Base-by-base conservation (phyloP, 2,329 filamentous ascomycete species). In the Phialemonium atrogriseum region DNA sequence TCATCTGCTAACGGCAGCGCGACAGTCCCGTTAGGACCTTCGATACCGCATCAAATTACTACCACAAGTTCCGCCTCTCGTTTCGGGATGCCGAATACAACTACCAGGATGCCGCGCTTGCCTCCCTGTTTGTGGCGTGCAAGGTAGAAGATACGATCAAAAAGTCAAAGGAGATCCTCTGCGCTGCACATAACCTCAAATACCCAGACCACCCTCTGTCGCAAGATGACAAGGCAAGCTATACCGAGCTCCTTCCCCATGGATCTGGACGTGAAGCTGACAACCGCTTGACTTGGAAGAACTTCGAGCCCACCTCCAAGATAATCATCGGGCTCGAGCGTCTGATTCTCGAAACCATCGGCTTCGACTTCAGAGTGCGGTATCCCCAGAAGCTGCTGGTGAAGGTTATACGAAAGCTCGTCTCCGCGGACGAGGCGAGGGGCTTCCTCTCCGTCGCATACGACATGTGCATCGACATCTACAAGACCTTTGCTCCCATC, bases 71-170 rank as follows among this genome's bases (percentile, higher is more conserved):
- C 54, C 80, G 89, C 19, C 70, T 96, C 32, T 75, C 81, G 27
- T 87, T 94, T 49, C 73, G 79, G n/a, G 85, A 88, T 45, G 77
- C 68, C 42, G 87, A 94, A 49, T 94, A 94, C 57, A 84, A 83
- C 54, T 87, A 79, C 42, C 59, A 85, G 55, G 89, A 96, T 52
- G 88, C 86, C 2, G 86, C 89, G 0, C 75, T 91, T 6, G 86
- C 91, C 1, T 82, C 86, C 15, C 65, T 98, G 7, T 89, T 96
- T 50, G 84, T 88, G 3, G 88, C 88, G 3, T 96, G 89, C 67
- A 98, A 98, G 62, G 87, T 93, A 27, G 91, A 98, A 58, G 91
- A 98, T 56, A 98, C 91, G 1, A 73, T 95, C 44, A 98, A 98
- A 62, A 96, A 96, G 64, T 94, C 86, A 4, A 78, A 76, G 36